A percentile compares a stretch with the other conserved stretches of the same genome.
phyloP scores from a whole-genome alignment of 2,329 filamentous ascomycete species.

The Alternaria triticina region DNA sequence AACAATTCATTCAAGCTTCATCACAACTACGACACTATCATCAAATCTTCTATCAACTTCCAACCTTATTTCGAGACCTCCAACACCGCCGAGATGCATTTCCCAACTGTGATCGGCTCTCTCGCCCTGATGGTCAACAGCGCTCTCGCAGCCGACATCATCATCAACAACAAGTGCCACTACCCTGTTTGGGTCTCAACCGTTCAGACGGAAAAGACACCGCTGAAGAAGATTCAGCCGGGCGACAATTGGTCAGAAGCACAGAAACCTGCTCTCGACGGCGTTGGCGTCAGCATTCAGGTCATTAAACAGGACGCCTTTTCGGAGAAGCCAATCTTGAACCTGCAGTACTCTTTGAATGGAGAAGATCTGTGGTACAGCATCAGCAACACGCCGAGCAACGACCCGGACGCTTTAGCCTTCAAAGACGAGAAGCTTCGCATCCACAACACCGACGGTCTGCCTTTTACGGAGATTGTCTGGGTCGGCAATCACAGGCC shows the following conservation, averaged over 20 bases:
- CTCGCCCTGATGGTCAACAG: conserved; percentile 19
- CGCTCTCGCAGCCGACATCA: conserved; percentile 18
- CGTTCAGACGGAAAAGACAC: conserved; percentile 15
- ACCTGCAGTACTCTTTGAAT: conserved; percentile 30
- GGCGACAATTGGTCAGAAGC: conserved; percentile 13
- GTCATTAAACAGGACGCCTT: conserved; percentile 25
- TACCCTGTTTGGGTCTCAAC: conserved; percentile 30
- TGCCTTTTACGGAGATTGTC: conserved; percentile 14
- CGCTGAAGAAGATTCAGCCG: conserved; percentile 2
- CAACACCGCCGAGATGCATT: conserved; percentile 18
- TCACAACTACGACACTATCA: not conserved
- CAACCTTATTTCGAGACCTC: not conserved
- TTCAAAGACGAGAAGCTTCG: conserved; percentile 27
- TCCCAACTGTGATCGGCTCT: conserved; percentile 19
- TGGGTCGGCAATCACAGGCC: conserved; percentile 25
- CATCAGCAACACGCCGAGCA: conserved; percentile 14
- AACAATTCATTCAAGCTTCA: not conserved
- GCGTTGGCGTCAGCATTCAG: conserved; percentile 31
- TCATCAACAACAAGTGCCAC: conserved; percentile 35
- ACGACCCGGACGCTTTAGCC: conserved; percentile 19
- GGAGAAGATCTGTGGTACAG: conserved; percentile 31
- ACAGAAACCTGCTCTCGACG: conserved; percentile 21
- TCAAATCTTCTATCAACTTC: not conserved
- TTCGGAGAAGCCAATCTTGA: conserved; percentile 23
- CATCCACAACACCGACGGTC: conserved; percentile 11